These are phyloP conservation scores for Diaporthe aspalathi DNA, from an alignment of 2,329 filamentous ascomycete genomes.

Conservation along the genomic window DNA sequence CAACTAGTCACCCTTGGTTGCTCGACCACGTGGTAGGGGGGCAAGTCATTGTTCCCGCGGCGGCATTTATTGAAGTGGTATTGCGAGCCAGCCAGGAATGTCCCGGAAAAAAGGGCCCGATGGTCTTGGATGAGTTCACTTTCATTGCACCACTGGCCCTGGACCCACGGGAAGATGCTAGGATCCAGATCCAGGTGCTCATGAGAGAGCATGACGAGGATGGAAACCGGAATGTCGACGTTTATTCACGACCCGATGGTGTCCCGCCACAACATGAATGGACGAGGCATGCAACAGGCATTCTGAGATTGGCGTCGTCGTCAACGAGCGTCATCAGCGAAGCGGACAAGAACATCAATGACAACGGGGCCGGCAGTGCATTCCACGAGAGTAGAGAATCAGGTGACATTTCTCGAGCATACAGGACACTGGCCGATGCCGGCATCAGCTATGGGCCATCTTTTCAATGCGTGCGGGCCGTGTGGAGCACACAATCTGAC, in stretches of 20 bases:
- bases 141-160: background rate
- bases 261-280: background rate
- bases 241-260: background rate
- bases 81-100: slow-evolving; percentile 14
- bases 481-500: background rate
- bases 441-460: slow-evolving; percentile 6
- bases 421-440: background rate
- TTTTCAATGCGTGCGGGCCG: background rate
- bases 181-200: background rate
- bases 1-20: background rate
- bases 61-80: background rate
- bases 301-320: background rate
- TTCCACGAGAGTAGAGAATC: rapidly evolving
- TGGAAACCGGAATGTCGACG: background rate
- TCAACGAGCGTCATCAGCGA: no score
- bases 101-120: background rate
- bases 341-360: background rate
- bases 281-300: slow-evolving; percentile 9
- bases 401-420: background rate
- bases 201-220: background rate
- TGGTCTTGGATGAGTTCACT: background rate
- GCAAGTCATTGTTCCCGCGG: background rate
- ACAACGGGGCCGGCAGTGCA: rapidly evolving
- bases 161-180: background rate
- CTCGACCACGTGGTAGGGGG: background rate